phyloP scores from a whole-genome alignment of 139 green algal genomes.

The Chlorella sp. region DNA sequence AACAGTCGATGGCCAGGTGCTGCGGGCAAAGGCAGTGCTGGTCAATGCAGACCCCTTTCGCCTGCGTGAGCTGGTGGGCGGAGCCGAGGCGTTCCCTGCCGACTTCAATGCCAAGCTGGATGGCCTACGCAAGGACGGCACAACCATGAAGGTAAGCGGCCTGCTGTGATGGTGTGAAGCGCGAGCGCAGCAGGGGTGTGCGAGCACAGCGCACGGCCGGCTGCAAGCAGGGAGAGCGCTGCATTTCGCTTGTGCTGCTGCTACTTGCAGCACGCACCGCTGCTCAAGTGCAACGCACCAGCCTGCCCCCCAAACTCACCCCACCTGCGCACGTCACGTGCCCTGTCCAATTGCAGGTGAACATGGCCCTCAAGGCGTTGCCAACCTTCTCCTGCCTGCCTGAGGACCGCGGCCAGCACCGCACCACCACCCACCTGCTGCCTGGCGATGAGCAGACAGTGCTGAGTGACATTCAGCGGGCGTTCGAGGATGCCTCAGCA shows the following conservation, averaged over 20 bases:
- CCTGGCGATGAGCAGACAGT: constrained; percentile 42
- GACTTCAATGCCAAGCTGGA: constrained; percentile 59
- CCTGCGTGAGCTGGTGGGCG: constrained; percentile 41
- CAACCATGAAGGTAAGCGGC: constrained; percentile 57
- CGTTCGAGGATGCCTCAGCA: constrained; percentile 20
- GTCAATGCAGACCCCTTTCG: constrained; percentile 63
- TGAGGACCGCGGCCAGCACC: constrained; percentile 52
- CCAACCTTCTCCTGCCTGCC: constrained; percentile 65
- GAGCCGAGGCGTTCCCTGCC: constrained; percentile 18
- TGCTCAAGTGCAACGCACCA: too few relatives aligned
- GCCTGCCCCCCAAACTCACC: too few relatives aligned
- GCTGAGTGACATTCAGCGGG: constrained; percentile 1
- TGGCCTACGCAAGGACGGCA: constrained; percentile 53
- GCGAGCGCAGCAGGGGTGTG: too few relatives aligned
- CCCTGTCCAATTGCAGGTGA: constrained; percentile 47
- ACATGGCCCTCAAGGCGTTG: constrained; percentile 60
- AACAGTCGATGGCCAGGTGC: constrained; percentile 11
- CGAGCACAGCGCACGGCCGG: too few relatives aligned
- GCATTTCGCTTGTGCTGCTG: too few relatives aligned
- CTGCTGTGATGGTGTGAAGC: too few relatives aligned
- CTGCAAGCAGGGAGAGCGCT: too few relatives aligned
- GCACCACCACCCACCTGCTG: constrained; percentile 67
- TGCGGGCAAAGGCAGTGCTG: constrained; percentile 48
- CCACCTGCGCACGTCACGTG: too few relatives aligned
- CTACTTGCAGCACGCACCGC: too few relatives aligned